phyloP scores from a whole-genome alignment of 148 eudicot species.

The Diospyros lotus region DNA sequence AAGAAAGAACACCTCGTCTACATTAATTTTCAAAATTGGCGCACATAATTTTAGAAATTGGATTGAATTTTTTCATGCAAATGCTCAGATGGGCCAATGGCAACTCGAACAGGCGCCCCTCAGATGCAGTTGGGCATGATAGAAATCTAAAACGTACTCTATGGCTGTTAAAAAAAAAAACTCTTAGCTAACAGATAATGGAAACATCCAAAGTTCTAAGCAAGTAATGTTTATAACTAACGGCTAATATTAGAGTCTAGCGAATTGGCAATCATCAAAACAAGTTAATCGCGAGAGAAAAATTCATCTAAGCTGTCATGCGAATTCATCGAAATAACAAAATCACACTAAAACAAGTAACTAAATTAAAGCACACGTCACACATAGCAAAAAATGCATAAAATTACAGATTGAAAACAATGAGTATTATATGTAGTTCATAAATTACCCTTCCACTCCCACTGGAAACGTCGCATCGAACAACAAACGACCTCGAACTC shows the following conservation, averaged over 20 bases:
- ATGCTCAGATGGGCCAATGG: too few species aligned
- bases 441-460: conserved; percentile 44
- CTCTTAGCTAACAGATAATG: too few species aligned
- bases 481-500: conserved; percentile 35
- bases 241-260: too few species aligned
- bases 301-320: not conserved
- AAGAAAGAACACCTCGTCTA: not conserved
- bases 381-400: not conserved
- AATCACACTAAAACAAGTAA: not conserved
- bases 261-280: too few species aligned
- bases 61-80: not conserved
- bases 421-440: not conserved
- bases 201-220: too few species aligned
- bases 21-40: not conserved
- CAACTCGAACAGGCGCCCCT: too few species aligned
- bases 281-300: not conserved
- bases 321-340: not conserved
- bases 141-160: too few species aligned
- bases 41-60: not conserved
- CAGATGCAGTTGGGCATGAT: too few species aligned
- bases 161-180: too few species aligned
- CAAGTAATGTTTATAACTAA: too few species aligned
- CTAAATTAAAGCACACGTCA: not conserved
- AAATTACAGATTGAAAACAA: not conserved
- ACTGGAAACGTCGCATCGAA: conserved; percentile 55